phyloP scores from a whole-genome alignment of 345 rosid genomes.

The Populus euphratica region DNA sequence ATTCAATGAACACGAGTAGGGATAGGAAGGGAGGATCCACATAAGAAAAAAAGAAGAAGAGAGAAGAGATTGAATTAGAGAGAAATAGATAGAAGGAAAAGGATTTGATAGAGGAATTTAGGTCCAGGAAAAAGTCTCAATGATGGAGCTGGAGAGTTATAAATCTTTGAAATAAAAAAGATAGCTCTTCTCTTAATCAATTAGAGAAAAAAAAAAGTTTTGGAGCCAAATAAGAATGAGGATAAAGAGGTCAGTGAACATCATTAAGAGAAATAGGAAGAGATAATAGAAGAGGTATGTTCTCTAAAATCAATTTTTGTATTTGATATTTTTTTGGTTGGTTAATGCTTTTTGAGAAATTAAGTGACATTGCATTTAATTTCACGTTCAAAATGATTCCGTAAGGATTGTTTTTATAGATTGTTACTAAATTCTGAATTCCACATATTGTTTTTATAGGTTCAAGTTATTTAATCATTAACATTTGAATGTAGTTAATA shows the following conservation, averaged over 20 bases:
- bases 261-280: constrained; percentile 64
- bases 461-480: background rate
- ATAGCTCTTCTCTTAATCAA: constrained; percentile 67
- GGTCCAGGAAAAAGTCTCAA: constrained; percentile 72
- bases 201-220: constrained; percentile 71
- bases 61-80: constrained; percentile 60
- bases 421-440: background rate
- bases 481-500: background rate
- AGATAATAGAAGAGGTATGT: constrained; percentile 68
- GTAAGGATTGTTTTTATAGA: too few species aligned
- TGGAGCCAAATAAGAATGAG: constrained; percentile 50
- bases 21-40: constrained; percentile 77
- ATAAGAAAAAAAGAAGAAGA: constrained; percentile 71
- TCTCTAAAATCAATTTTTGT: background rate
- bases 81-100: constrained; percentile 49
- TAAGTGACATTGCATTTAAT: background rate
- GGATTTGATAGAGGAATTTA: constrained; percentile 71
- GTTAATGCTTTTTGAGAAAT: background rate
- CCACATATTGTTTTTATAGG: background rate
- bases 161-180: constrained; percentile 74
- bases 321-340: background rate
- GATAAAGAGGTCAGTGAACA: constrained; percentile 51
- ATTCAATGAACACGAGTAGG: constrained; percentile 86
- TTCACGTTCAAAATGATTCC: too few species aligned
- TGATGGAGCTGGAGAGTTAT: constrained; percentile 68